Conservation (phyloP, 495 filamentous ascomycete genomes). For the Astrothelium macrocarpum region DNA sequence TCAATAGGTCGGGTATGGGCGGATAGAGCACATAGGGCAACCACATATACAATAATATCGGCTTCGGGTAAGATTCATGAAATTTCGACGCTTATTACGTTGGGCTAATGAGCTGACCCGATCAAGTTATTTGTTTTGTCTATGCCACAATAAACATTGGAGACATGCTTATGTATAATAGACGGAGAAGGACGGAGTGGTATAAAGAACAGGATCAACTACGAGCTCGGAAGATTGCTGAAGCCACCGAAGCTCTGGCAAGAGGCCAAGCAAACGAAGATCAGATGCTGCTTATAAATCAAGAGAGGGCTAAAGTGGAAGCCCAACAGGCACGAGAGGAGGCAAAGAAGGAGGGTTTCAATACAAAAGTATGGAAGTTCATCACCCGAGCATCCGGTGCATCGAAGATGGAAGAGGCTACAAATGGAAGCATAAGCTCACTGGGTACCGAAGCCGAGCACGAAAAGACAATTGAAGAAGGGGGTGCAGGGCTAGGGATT, state of each 20-base stretch:
- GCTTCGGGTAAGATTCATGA: slow-evolving; percentile 55
- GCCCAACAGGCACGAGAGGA: slow-evolving; percentile 10
- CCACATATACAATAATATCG: slow-evolving; percentile 63
- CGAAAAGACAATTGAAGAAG: slow-evolving; percentile 14
- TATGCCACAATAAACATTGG: slow-evolving; percentile 70
- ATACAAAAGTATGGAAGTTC: slow-evolving; percentile 17
- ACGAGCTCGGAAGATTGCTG: slow-evolving; percentile 20
- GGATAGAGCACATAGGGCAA: slow-evolving; percentile 72
- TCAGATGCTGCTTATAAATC: slow-evolving; percentile 27
- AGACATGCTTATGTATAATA: slow-evolving; percentile 85
- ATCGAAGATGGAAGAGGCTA: slow-evolving; percentile 17
- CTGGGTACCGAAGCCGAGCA: not conserved
- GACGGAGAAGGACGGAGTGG: slow-evolving; percentile 41
- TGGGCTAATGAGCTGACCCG: slow-evolving; percentile 5
- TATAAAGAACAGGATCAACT: slow-evolving; percentile 25
- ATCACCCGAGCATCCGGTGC: slow-evolving; percentile 22
- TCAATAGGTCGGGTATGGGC: slow-evolving; percentile 61
- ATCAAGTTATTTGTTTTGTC: slow-evolving; percentile 57
- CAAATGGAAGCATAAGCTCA: not conserved
- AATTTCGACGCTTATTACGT: not conserved
- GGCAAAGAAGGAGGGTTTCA: slow-evolving; percentile 21
- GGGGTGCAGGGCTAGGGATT: slow-evolving; percentile 14
- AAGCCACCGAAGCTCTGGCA: slow-evolving; percentile 21
- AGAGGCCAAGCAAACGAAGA: slow-evolving; percentile 22
- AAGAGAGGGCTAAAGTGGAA: slow-evolving; percentile 25